Conservation (phyloP, 306 rosid species). For the Pterocarpus santalinus region DNA sequence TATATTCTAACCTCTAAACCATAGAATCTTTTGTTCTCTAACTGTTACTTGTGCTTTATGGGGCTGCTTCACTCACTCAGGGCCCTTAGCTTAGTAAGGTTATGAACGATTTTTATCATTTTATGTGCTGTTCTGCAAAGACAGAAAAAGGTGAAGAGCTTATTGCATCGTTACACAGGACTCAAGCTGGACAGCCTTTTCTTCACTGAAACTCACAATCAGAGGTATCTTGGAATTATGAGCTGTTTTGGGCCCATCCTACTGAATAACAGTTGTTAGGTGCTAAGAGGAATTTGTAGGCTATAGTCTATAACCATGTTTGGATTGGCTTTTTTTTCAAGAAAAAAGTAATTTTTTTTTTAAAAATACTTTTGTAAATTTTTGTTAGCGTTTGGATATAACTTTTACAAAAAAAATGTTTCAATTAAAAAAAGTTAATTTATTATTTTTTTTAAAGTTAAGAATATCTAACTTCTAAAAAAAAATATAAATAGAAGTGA, state of each 20-base stretch:
- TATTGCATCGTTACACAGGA: constrained; percentile 38
- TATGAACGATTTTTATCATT: neutral
- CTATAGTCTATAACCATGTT: neutral
- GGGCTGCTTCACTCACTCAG: neutral
- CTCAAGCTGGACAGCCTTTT: constrained; percentile 41
- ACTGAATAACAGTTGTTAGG: constrained; percentile 12
- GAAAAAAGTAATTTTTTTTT: no score
- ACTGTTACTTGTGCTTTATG: neutral
- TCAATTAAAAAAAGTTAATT: no score
- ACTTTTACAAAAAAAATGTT: no score
- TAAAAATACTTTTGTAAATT: no score
- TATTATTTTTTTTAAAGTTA: no score
- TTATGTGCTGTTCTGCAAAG: neutral
- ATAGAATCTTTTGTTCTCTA: constrained; percentile 23
- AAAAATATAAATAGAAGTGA: no score
- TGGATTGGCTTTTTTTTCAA: no score
- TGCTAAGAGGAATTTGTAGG: neutral
- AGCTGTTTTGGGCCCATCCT: constrained; percentile 52
- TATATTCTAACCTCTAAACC: constrained; percentile 23
- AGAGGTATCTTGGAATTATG: constrained; percentile 46
- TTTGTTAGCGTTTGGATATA: no score
- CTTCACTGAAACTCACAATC: constrained; percentile 54
- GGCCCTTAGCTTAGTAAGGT: constrained; percentile 31
- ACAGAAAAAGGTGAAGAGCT: constrained; percentile 3
- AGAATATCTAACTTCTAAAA: no score